These are phyloP conservation scores for Volvox carteri DNA, from an alignment of 163 green algal genomes.

Conservation along the genomic window DNA sequence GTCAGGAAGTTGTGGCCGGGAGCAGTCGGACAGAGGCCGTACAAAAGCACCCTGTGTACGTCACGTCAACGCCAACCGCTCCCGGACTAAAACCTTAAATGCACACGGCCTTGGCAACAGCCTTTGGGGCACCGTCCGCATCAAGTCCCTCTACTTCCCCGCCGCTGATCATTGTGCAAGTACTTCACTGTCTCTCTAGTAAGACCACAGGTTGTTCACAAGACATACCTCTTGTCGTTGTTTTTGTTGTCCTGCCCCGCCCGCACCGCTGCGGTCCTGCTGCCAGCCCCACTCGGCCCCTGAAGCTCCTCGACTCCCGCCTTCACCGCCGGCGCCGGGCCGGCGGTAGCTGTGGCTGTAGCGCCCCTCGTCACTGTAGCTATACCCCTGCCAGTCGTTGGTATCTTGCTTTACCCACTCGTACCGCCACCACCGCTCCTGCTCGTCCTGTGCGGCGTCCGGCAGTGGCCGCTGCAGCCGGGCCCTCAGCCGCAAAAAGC, in stretches of 20 bases:
- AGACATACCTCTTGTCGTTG: neutral
- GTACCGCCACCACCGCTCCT: constrained; percentile 38
- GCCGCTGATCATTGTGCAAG: too few species aligned
- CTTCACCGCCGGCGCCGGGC: neutral
- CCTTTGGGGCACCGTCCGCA: too few species aligned
- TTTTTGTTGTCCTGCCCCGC: neutral
- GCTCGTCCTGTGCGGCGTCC: neutral
- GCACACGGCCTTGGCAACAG: too few species aligned
- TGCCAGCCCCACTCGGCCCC: neutral
- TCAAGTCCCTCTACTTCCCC: too few species aligned
- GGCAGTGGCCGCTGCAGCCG: constrained; percentile 24
- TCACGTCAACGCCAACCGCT: too few species aligned
- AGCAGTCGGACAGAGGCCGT: too few species aligned
- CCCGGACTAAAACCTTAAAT: too few species aligned
- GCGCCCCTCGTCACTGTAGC: constrained; percentile 12
- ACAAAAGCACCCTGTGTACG: too few species aligned
- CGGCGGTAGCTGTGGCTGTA: constrained; percentile 30
- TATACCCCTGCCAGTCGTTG: constrained; percentile 22
- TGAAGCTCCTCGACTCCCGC: neutral
- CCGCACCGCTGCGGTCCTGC: neutral
- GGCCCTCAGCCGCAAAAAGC: neutral
- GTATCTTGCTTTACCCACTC: constrained; percentile 49
- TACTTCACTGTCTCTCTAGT: too few species aligned
- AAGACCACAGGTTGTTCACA: too few species aligned
- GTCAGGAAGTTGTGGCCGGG: too few species aligned